Base-by-base conservation (phyloP, 257 asterid genomes). In the Solanum appendiculatum region DNA sequence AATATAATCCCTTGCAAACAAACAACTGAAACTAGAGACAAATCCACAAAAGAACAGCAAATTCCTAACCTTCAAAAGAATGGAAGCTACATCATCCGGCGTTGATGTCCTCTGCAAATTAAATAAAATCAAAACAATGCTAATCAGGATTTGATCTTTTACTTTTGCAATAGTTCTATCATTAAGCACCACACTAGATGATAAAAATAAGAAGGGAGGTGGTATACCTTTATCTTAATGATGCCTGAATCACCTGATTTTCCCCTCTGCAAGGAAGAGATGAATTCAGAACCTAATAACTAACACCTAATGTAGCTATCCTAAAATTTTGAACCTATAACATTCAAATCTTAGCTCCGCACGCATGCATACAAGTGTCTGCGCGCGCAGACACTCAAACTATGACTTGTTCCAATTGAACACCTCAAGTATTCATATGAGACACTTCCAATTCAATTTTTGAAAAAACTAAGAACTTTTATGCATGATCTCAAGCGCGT, bases 71-170 rank as follows among this genome's bases (percentile, higher is more conserved):
- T 89, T 89, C 8, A 70, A 11, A 21, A 63, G 83, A 29, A 89
- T 82, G 18, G 90, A 87, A 31, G 86, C 73, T 12, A 88, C 85
- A 74, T 89, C 91, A 31, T 89, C 92, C 0, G 87, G 89, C 16
- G 84, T 78, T 20, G 86, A 89, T 27, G 87, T 88, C 86, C 92
- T 86, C 92, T 89, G 91, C 86, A 12, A 66, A 36, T 66, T 64
- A 63, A 37, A 36, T 66, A 84, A 63, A 37, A 58, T 1, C 15
- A 84, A 27, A 36, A 44, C 9, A 25, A 1, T 25, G n/a, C 5
- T 7, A 74, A 74, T 18, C 48, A 36, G 27, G 29, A 72, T 34
- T 18, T 34, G 46, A 72, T 34, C 44, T 25, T 25, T 9, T 20
- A 20, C 18, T 21, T 9, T 2, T 36, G 25, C 51, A 37, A 73